phyloP scores from a whole-genome alignment of 73 alveolate genomes.

The Paramecium pentaurelia region DNA sequence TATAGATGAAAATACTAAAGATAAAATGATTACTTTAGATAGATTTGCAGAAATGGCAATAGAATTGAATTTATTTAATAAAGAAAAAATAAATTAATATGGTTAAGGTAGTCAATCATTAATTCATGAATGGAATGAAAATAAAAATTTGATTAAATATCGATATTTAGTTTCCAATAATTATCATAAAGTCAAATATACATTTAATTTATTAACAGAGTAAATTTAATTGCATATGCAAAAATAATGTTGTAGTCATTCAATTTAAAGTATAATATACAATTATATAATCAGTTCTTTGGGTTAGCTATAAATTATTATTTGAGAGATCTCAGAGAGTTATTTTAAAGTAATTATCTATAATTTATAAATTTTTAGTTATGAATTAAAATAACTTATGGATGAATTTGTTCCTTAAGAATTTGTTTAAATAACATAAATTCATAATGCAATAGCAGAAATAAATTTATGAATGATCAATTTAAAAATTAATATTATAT shows the following conservation, averaged over 20 bases:
- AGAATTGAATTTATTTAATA: background rate
- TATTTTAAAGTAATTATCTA: background rate
- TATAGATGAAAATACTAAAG: background rate
- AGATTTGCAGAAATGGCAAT: conserved; percentile 28
- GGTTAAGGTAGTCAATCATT: background rate
- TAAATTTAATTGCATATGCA: background rate
- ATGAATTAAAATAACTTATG: background rate
- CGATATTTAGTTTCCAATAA: background rate
- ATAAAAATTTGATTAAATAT: conserved; percentile 1
- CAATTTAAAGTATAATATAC: background rate
- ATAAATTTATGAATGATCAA: background rate
- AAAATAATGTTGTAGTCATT: background rate
- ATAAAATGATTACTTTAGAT: conserved; percentile 23
- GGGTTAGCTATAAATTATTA: background rate
- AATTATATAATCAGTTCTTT: background rate
- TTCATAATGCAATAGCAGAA: background rate
- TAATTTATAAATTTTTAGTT: background rate
- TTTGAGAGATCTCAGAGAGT: conserved; percentile 6
- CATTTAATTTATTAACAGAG: background rate
- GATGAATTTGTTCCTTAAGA: background rate
- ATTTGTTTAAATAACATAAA: background rate
- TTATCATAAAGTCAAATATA: conserved; percentile 28
- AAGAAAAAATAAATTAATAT: background rate
- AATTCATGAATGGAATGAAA: background rate
- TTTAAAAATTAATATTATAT: background rate